A percentile compares a stretch with the other conserved stretches of the same genome.
Conservation (phyloP, 768 basidiomycete species). For the Pleurotus djamor region DNA sequence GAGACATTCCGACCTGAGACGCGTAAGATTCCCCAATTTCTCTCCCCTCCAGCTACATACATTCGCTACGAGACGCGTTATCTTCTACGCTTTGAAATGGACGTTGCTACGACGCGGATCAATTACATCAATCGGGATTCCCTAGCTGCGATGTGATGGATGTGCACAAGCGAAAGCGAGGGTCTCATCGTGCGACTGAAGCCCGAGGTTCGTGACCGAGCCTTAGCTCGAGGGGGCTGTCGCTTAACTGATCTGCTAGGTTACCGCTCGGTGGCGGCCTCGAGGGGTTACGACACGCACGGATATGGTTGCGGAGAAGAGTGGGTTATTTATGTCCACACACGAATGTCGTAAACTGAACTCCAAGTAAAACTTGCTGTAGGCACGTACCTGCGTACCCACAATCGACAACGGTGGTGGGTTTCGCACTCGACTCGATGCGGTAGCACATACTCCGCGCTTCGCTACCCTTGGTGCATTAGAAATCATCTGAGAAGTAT, state of each 20-base stretch:
- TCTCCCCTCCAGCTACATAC: no score
- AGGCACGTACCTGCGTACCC: background rate
- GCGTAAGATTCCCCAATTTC: no score
- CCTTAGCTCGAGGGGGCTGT: background rate
- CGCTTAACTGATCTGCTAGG: background rate
- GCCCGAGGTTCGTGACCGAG: background rate
- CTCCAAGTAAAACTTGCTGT: no score
- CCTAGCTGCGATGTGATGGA: background rate
- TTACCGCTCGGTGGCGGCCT: background rate
- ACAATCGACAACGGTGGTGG: background rate
- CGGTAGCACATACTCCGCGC: no score
- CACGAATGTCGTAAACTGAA: no score
- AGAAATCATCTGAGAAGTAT: no score
- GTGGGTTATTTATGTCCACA: background rate
- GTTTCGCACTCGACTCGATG: no score
- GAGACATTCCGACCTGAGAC: no score
- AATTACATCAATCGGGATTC: background rate
- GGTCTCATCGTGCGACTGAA: background rate
- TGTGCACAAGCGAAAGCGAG: background rate
- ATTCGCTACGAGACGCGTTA: background rate
- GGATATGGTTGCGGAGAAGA: background rate
- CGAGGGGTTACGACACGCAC: background rate
- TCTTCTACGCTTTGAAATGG: background rate
- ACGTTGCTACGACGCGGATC: background rate
- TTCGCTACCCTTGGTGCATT: no score